These are phyloP conservation scores for Noccaea caerulescens DNA, from an alignment of 345 rosid species.

Conservation along the genomic window DNA sequence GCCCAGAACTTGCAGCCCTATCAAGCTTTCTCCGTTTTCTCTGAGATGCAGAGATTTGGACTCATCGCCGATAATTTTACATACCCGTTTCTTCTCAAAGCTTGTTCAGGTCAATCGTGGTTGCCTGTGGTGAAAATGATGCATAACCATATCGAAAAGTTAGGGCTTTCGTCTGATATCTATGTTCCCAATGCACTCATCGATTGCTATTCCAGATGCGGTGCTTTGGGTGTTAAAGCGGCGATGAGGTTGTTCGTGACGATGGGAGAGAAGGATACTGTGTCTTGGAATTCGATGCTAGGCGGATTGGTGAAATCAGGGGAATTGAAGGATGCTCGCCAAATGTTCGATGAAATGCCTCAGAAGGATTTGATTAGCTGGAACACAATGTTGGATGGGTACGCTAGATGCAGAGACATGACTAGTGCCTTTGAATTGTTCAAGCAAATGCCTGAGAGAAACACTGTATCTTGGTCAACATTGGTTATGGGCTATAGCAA, in stretches of 20 bases:
- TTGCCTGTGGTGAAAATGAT: slow-evolving; percentile 67
- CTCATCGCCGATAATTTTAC: slow-evolving; percentile 75
- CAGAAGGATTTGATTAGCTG: slow-evolving; percentile 73
- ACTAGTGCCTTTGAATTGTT: slow-evolving; percentile 69
- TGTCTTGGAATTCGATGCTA: slow-evolving; percentile 85
- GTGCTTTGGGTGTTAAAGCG: slow-evolving; percentile 57
- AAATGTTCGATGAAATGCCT: slow-evolving; percentile 82
- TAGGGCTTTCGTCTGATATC: slow-evolving; percentile 68
- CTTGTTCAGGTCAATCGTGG: slow-evolving; percentile 58
- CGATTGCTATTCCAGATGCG: slow-evolving; percentile 79
- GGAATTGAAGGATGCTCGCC: slow-evolving; percentile 57
- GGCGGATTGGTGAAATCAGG: slow-evolving; percentile 64
- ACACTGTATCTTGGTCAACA: slow-evolving; percentile 87
- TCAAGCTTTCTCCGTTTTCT: slow-evolving; percentile 65
- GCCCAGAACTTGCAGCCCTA: slow-evolving; percentile 55
- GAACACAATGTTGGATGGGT: slow-evolving; percentile 84
- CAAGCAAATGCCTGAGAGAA: slow-evolving; percentile 71
- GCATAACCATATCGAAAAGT: slow-evolving; percentile 69
- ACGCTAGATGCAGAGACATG: slow-evolving; percentile 72
- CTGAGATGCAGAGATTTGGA: slow-evolving; percentile 64
- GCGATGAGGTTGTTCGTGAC: slow-evolving; percentile 65
- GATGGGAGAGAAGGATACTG: slow-evolving; percentile 66
- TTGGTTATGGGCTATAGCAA: slow-evolving; percentile 74
- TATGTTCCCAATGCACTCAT: slow-evolving; percentile 86
- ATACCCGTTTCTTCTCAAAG: slow-evolving; percentile 80